Conservation (phyloP, 2,329 filamentous ascomycete species). For the Paecilomyces sp. region DNA sequence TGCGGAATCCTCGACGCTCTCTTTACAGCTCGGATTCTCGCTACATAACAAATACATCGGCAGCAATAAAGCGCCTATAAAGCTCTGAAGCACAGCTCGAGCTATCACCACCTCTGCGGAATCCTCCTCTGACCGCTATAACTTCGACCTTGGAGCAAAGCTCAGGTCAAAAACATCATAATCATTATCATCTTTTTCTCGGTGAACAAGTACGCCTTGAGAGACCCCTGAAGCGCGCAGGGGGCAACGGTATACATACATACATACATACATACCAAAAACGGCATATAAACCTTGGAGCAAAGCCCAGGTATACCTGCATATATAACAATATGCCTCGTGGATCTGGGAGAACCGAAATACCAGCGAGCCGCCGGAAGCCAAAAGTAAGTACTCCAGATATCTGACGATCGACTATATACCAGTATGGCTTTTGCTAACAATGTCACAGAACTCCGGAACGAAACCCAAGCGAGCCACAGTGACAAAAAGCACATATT, state of each 20-base stretch:
- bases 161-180: neutral
- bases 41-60: neutral
- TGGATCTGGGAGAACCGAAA: neutral
- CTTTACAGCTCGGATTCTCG: neutral
- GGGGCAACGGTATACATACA: neutral
- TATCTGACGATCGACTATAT: neutral
- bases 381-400: neutral
- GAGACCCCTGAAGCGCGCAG: neutral
- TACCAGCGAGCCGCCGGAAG: neutral
- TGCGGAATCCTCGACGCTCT: neutral
- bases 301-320: neutral
- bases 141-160: neutral
- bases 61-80: neutral
- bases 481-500: neutral
- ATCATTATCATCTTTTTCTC: neutral
- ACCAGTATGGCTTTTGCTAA: neutral
- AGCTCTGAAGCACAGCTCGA: neutral
- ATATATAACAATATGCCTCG: neutral
- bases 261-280: neutral
- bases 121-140: neutral
- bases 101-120: neutral
- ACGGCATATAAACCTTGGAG: neutral
- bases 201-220: neutral
- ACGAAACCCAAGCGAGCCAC: neutral
- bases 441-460: neutral